Conservation (phyloP, 148 eudicot genomes). For the Oxyria digyna region DNA sequence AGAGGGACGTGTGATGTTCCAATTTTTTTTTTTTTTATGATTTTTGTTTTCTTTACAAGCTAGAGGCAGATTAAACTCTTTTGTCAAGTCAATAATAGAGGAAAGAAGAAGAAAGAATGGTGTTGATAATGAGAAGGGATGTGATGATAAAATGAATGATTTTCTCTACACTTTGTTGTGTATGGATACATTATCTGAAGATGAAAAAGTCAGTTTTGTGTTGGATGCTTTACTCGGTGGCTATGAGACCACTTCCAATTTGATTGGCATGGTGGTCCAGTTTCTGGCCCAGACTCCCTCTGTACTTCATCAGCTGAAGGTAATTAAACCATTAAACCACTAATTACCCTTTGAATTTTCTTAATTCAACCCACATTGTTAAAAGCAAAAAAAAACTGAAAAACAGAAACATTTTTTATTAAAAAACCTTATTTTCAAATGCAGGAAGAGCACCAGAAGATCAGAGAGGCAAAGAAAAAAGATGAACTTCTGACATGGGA, state of each 20-base stretch:
- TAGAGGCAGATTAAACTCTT: constrained; percentile 52
- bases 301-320: constrained; percentile 43
- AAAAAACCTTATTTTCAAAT: not conserved
- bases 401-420: not conserved
- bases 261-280: constrained; percentile 39
- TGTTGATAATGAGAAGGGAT: constrained; percentile 4
- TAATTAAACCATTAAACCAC: not conserved
- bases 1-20: constrained; percentile 19
- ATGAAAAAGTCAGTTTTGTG: constrained; percentile 61
- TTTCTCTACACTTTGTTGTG: constrained; percentile 42
- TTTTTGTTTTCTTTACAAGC: constrained; percentile 40
- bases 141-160: constrained; percentile 23
- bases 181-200: constrained; percentile 46
- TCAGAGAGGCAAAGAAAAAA: constrained; percentile 28
- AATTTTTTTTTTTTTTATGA: not conserved
- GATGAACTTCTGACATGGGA: constrained; percentile 42
- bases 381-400: too few relatives aligned
- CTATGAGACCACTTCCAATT: constrained; percentile 52
- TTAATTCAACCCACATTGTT: not conserved
- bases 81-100: constrained; percentile 55
- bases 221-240: constrained; percentile 63
- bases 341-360: not conserved
- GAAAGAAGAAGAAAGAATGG: constrained; percentile 34
- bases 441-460: constrained; percentile 40
- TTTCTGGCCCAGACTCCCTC: constrained; percentile 35